These are phyloP conservation scores for Cyamopsis tetragonoloba DNA, from an alignment of 306 rosid genomes.

Conservation along the genomic window DNA sequence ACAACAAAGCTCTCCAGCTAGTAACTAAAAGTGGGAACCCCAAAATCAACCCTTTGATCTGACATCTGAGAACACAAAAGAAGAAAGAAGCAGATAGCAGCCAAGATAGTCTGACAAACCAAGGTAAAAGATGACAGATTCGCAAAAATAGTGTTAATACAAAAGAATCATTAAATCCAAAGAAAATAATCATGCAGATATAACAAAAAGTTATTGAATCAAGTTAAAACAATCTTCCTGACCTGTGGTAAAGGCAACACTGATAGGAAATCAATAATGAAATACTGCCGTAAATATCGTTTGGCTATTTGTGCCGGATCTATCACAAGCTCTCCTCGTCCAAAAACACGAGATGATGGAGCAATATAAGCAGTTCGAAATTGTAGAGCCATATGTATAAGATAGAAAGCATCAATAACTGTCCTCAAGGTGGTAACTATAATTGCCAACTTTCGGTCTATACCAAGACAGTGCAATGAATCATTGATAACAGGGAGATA, in stretches of 20 bases:
- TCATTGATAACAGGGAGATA: constrained; percentile 68
- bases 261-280: constrained; percentile 67
- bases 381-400: constrained; percentile 83
- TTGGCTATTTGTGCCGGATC: constrained; percentile 72
- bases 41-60: neutral
- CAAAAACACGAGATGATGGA: constrained; percentile 93
- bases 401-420: constrained; percentile 68
- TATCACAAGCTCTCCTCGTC: constrained; percentile 93
- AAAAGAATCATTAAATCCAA: constrained; percentile 16
- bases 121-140: neutral
- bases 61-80: neutral
- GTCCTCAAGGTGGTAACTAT: constrained; percentile 71
- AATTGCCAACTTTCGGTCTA: constrained; percentile 65
- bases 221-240: constrained; percentile 17
- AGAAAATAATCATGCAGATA: neutral
- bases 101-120: neutral
- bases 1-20: neutral
- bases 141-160: neutral
- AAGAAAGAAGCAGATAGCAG: neutral
- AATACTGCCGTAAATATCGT: constrained; percentile 60
- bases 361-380: constrained; percentile 92
- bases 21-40: neutral
- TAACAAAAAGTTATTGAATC: neutral
- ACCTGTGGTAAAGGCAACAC: constrained; percentile 94
- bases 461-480: constrained; percentile 51